A percentile compares a stretch with the other conserved stretches of the same genome.
Conservation (phyloP, 1,284 basidiomycete species). For the Irpex lacteus region DNA sequence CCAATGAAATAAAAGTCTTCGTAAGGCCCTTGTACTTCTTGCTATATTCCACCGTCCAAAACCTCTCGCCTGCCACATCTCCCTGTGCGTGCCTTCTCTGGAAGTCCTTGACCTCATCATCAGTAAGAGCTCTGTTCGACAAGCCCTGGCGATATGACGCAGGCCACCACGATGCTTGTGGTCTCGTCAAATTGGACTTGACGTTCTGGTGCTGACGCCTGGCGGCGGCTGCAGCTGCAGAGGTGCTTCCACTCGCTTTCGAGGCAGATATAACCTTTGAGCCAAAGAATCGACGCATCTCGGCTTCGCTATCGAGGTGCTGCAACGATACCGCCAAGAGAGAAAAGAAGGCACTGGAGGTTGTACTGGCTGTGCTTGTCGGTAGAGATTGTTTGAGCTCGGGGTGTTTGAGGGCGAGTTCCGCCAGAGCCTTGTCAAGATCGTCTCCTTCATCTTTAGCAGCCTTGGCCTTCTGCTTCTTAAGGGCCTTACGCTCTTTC, state of each 20-base stretch:
- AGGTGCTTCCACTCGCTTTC: conserved; percentile 37
- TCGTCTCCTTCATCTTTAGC: conserved; percentile 72
- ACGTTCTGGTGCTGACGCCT: conserved; percentile 31
- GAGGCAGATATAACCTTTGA: conserved; percentile 75
- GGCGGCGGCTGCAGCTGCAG: conserved; percentile 13
- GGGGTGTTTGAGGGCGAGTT: conserved; percentile 74
- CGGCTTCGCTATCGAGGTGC: conserved; percentile 83
- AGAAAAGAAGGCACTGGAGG: conserved; percentile 41
- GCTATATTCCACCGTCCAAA: conserved; percentile 87
- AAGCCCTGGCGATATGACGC: conserved; percentile 68
- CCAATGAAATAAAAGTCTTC: conserved; percentile 75
- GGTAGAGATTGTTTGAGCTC: conserved; percentile 42
- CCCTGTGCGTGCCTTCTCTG: conserved; percentile 41
- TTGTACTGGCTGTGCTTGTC: conserved; percentile 23
- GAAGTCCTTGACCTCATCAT: conserved; percentile 52
- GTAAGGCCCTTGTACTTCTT: conserved; percentile 80
- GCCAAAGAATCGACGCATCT: conserved; percentile 91
- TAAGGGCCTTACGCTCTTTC: conserved; percentile 41
- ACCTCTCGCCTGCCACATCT: conserved; percentile 54
- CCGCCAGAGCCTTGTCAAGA: conserved; percentile 78
- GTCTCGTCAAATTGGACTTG: conserved; percentile 63
- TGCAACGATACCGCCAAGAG: conserved; percentile 75
- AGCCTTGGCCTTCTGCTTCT: conserved; percentile 61
- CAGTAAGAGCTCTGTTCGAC: conserved; percentile 53
- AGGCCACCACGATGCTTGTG: conserved; percentile 61